Base-by-base conservation (phyloP, 169 alveolate genomes). In the Theileria orientalis region DNA sequence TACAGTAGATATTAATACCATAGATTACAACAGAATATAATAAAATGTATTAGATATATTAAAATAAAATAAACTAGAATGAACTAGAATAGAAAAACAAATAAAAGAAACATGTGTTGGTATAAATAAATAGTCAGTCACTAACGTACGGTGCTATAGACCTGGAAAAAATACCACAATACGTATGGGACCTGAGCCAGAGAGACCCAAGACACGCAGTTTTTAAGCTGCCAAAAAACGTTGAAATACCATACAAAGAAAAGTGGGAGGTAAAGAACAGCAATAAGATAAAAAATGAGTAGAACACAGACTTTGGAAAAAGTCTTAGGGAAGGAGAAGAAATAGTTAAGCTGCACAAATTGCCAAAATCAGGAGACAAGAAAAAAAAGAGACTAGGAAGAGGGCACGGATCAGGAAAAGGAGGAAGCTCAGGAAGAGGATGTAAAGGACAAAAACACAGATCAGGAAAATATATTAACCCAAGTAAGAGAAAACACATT, bases 391-490 rank as follows among this genome's bases (percentile, higher is more conserved):
- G 93, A 32, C 77, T 84, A 32, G 93, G 93, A 35, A 72, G 93
- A 19, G 93, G 93, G n/a, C 90, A 84, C 42, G 93, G 93, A 3
- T 77, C 88, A 74, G 87, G 87, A 33, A 68, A 85, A 56, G 93
- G 93, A 14, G 93, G 93, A 40, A 84, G 91, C 14, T 84, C 86
- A 9, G 83, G 87, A 29, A 47, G 93, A 32, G 93, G 93, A 8
- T 80, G 87, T 83, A 88, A 88, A 57, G 93, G 93, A 27, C 93
- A 88, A 75, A 88, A 84, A 57, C 90, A 87, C 74, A 44, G 93
- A 77, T 82, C 90, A 29, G 93, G 93, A 8, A 70, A 85, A n/a
- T 88, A 87, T 30, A 37, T 72, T 2, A 80, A 80, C 51, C 83
- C 83, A 11, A 69, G 77, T 52, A 62, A 46, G 61, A 11, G n/a